Evolutionary conservation across 345 rosid species (phyloP).

Genomic region (Rhodamnia argentea): DNA sequence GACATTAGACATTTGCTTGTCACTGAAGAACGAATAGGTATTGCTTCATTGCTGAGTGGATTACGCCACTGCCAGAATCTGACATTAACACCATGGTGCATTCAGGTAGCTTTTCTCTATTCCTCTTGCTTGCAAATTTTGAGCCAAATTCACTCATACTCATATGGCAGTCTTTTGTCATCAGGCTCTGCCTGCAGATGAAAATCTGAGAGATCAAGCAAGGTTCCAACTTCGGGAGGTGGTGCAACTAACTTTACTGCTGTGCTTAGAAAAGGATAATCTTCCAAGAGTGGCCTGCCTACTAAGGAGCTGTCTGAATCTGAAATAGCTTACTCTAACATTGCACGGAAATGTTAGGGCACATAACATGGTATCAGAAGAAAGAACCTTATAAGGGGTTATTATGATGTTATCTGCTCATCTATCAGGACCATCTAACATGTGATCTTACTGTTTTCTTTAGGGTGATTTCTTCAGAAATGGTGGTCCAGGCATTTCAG

Average conservation of each 20-base stretch:
- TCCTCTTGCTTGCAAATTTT: neutral
- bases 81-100: constrained; percentile 5
- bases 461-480: neutral
- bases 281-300: constrained; percentile 4
- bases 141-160: neutral
- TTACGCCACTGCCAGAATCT: neutral
- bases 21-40: neutral
- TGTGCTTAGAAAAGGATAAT: constrained; percentile 4
- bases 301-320: constrained; percentile 2
- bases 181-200: constrained; percentile 1
- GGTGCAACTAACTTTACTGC: neutral
- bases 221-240: neutral
- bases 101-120: neutral
- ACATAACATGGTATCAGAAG: neutral
- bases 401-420: neutral
- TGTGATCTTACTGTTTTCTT: neutral
- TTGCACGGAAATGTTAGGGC: neutral
- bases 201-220: neutral
- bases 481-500: neutral
- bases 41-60: constrained; percentile 4
- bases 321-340: constrained; percentile 1
- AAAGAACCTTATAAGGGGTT: neutral
- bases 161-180: neutral
- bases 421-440: neutral
- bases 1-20: neutral